Percentiles rank a stretch among this genome's conserved stretches.
These are phyloP conservation scores for Heterococcus sp. DNA, from an alignment of 108 stramenopile species.

Conservation along the genomic window DNA sequence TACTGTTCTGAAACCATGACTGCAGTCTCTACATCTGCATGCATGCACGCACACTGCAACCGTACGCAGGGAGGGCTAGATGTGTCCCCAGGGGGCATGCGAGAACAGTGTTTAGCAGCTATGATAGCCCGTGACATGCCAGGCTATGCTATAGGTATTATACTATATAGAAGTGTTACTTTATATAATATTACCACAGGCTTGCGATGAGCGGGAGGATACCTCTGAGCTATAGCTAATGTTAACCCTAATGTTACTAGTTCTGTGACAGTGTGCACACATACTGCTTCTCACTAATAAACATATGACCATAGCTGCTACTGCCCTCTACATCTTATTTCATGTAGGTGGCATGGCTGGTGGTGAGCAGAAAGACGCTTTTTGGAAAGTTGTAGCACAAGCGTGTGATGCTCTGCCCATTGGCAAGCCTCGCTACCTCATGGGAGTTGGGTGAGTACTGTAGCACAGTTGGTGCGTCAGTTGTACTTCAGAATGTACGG, in stretches of 20 bases:
- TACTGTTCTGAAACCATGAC: slow-evolving; percentile 86
- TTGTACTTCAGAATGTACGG: neutral
- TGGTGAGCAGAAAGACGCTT: slow-evolving; percentile 90
- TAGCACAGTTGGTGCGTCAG: neutral
- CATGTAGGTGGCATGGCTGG: slow-evolving; percentile 76
- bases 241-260: too few relatives aligned
- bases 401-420: slow-evolving; percentile 78
- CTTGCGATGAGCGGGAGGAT: too few relatives aligned
- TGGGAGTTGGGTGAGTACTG: slow-evolving; percentile 80
- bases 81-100: slow-evolving; percentile 73
- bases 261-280: too few relatives aligned
- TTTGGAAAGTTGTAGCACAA: slow-evolving; percentile 94
- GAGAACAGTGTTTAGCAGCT: slow-evolving; percentile 83
- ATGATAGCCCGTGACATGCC: slow-evolving; percentile 72
- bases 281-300: too few relatives aligned
- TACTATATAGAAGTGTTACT: neutral
- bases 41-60: slow-evolving; percentile 47
- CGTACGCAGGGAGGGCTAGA: slow-evolving; percentile 86
- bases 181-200: neutral
- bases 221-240: too few relatives aligned
- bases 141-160: slow-evolving; percentile 89
- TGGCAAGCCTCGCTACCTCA: slow-evolving; percentile 86
- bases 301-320: too few relatives aligned
- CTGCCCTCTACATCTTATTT: too few relatives aligned
- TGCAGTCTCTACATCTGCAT: slow-evolving; percentile 66